Evolutionary conservation across 208 protist species (phyloP).

Genomic region (Lotmaria passim): DNA sequence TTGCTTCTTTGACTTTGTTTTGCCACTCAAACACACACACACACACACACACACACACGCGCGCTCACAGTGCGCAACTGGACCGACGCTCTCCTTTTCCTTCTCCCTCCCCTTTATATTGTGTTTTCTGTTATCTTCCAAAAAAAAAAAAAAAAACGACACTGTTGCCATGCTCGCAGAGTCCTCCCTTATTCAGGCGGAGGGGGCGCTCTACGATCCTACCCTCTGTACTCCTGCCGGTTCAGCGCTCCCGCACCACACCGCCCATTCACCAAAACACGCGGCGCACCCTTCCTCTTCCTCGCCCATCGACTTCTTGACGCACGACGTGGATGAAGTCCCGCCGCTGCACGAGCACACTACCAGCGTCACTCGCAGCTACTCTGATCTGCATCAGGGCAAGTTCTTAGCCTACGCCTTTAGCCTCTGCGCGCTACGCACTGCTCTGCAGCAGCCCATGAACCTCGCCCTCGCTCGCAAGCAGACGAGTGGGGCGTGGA

Average conservation of each 20-base stretch:
- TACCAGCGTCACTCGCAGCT: constrained; percentile 81
- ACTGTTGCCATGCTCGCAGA: constrained; percentile 7
- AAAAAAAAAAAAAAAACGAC: no score
- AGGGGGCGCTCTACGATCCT: constrained; percentile 1
- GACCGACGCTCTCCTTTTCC: no score
- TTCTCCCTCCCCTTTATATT: background rate
- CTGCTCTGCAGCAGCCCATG: constrained; percentile 79
- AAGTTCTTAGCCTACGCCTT: constrained; percentile 68
- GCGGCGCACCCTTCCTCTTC: background rate
- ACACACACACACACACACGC: background rate
- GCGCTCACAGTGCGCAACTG: no score
- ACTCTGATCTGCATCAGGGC: constrained; percentile 64
- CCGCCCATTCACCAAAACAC: background rate
- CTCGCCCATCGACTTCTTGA: constrained; percentile 28
- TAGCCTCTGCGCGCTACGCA: constrained; percentile 69
- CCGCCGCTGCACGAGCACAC: constrained; percentile 60
- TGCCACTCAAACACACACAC: no score
- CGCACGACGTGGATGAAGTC: constrained; percentile 22
- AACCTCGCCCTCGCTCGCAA: constrained; percentile 83
- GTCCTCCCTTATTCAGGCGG: constrained; percentile 10
- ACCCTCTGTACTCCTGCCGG: background rate
- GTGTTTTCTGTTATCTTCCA: no score
- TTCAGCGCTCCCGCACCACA: background rate
- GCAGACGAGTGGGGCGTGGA: constrained; percentile 57
- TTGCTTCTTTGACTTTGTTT: no score